A percentile compares a stretch with the other conserved stretches of the same genome.
Conservation (phyloP, 176 grass and related monocot genomes). For the Rhynchospora pubera region DNA sequence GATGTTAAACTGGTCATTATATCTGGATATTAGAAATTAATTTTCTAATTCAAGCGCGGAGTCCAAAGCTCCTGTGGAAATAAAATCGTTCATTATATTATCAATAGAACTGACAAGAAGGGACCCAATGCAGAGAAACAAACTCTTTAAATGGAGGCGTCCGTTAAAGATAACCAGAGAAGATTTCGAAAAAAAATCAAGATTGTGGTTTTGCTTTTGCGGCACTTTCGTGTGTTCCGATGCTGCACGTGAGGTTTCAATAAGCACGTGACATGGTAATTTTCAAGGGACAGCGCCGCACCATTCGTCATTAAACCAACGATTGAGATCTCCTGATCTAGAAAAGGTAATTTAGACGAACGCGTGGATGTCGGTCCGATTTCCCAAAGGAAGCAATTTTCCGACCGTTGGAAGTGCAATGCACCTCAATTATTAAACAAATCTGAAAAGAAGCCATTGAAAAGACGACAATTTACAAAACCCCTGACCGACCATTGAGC, state of each 20-base stretch:
- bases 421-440: neutral
- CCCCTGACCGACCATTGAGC: conserved; percentile 11
- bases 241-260: neutral
- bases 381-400: neutral
- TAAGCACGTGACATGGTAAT: neutral
- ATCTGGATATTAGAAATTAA: too few relatives aligned
- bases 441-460: conserved; percentile 4
- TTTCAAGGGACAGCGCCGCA: neutral
- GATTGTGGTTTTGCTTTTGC: too few relatives aligned
- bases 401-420: conserved; percentile 18
- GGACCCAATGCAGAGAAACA: neutral
- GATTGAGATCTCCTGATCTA: neutral
- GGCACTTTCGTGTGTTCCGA: too few relatives aligned
- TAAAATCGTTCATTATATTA: neutral
- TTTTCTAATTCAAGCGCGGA: too few relatives aligned
- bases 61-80: too few relatives aligned
- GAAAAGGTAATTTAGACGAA: too few relatives aligned
- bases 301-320: neutral
- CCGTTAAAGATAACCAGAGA: neutral
- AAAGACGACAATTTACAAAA: conserved; percentile 9
- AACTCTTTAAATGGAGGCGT: neutral
- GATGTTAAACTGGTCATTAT: too few relatives aligned
- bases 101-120: too few relatives aligned
- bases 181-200: neutral
- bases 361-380: neutral